Conservation (phyloP, 192 early-diverging fungal species). For the Lobosporangium transversale region DNA sequence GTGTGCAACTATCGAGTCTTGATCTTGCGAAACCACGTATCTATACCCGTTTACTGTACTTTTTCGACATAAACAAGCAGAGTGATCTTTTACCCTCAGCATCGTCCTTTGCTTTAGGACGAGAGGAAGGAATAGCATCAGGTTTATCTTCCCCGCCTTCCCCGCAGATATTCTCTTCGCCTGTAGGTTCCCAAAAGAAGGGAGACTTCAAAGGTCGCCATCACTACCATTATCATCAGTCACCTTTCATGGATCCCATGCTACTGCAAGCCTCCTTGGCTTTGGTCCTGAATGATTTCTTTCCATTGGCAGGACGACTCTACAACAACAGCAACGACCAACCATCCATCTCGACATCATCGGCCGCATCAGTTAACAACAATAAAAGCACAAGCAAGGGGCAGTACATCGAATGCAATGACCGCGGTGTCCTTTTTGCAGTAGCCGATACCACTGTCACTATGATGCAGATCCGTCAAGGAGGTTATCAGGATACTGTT, state of each 20-base stretch:
- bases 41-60: constrained; percentile 53
- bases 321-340: constrained; percentile 9
- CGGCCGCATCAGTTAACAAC: not conserved
- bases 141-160: constrained; percentile 15
- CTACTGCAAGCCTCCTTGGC: constrained; percentile 48
- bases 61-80: constrained; percentile 41
- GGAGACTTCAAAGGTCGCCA: constrained; percentile 23
- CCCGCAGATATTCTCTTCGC: not conserved
- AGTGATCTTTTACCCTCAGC: not conserved
- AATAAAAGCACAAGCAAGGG: constrained; percentile 5
- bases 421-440: constrained; percentile 45
- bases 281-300: constrained; percentile 42
- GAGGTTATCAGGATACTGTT: constrained; percentile 36
- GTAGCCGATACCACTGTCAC: constrained; percentile 31
- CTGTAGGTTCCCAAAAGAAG: constrained; percentile 7
- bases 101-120: not conserved
- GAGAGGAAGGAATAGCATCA: not conserved
- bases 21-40: constrained; percentile 52
- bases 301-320: constrained; percentile 44
- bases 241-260: constrained; percentile 50
- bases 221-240: constrained; percentile 36
- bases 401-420: constrained; percentile 47
- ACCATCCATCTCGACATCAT: not conserved
- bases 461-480: constrained; percentile 33
- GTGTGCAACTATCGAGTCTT: constrained; percentile 39